Conservation (phyloP, 1,284 basidiomycete genomes). For the Naganishia liquefaciens region DNA sequence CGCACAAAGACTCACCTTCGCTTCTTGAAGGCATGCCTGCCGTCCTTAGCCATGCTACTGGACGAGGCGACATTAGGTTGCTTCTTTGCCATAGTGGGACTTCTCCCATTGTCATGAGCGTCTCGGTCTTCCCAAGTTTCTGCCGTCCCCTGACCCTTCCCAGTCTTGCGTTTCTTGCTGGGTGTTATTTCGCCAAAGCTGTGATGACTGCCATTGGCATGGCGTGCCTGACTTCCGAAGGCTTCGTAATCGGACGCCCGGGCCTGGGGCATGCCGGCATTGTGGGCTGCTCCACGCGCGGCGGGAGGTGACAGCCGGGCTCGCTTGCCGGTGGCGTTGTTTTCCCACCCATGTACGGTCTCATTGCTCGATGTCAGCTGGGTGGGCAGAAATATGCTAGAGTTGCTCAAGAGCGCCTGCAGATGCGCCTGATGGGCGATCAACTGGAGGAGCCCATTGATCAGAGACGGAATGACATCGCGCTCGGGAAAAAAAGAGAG, state of each 20-base stretch:
- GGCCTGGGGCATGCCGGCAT: too few species aligned
- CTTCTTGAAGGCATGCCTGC: slow-evolving; percentile 47
- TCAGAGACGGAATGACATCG: neutral
- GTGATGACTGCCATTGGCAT: neutral
- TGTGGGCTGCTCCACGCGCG: neutral
- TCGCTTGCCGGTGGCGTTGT: neutral
- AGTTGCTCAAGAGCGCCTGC: slow-evolving; percentile 47
- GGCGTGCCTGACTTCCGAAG: neutral
- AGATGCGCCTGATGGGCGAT: slow-evolving; percentile 72
- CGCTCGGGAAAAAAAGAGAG: neutral
- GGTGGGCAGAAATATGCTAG: slow-evolving; percentile 51
- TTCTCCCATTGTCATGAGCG: slow-evolving; percentile 31
- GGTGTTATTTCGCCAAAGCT: slow-evolving; percentile 38
- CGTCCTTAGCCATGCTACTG: slow-evolving; percentile 37
- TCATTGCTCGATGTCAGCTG: neutral
- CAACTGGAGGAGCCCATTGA: slow-evolving; percentile 55
- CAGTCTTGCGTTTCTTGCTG: slow-evolving; percentile 31
- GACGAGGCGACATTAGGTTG: neutral
- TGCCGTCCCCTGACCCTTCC: neutral
- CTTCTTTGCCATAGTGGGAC: neutral
- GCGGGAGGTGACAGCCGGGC: neutral
- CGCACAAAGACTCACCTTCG: slow-evolving; percentile 42
- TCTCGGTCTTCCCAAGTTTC: slow-evolving; percentile 26
- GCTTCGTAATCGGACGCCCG: slow-evolving; percentile 5
- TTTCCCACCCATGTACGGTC: neutral